These are phyloP conservation scores for Schizosaccharomyces osmophilus DNA, from an alignment of 805 yeast species.

Conservation along the genomic window DNA sequence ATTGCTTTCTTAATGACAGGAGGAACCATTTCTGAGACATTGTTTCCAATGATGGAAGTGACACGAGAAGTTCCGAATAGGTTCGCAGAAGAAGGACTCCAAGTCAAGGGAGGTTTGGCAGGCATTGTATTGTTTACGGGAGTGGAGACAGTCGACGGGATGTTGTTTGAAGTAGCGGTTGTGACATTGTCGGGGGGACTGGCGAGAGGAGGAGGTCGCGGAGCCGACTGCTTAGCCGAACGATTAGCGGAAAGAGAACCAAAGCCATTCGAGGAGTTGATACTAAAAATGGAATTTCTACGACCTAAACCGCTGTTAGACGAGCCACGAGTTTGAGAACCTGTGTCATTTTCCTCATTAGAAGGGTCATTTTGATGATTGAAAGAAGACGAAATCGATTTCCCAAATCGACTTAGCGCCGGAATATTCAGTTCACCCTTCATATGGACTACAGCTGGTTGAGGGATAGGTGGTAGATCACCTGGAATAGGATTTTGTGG, in stretches of 20 bases:
- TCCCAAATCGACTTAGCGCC: background rate
- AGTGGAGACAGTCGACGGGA: background rate
- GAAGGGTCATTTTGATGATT: background rate
- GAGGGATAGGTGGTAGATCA: background rate
- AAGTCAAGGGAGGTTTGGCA: background rate
- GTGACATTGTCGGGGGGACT: too few species aligned
- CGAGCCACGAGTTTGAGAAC: background rate
- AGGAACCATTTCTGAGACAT: background rate
- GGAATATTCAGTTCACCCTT: background rate
- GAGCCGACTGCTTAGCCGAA: too few species aligned
- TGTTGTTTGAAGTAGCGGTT: too few species aligned
- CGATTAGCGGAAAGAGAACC: too few species aligned
- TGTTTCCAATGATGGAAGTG: background rate
- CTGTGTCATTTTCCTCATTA: background rate
- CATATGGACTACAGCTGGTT: constrained; percentile 1
- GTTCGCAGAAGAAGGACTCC: background rate
- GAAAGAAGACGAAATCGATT: background rate
- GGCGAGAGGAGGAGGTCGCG: too few species aligned
- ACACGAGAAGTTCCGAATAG: background rate
- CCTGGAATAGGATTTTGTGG: background rate
- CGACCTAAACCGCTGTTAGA: background rate
- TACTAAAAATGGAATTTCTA: background rate
- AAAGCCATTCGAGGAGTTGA: background rate
- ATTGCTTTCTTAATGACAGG: constrained; percentile 6
- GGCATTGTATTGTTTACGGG: background rate